Conservation (phyloP, 2,329 filamentous ascomycete genomes). For the Fragosphaeria purpurea region DNA sequence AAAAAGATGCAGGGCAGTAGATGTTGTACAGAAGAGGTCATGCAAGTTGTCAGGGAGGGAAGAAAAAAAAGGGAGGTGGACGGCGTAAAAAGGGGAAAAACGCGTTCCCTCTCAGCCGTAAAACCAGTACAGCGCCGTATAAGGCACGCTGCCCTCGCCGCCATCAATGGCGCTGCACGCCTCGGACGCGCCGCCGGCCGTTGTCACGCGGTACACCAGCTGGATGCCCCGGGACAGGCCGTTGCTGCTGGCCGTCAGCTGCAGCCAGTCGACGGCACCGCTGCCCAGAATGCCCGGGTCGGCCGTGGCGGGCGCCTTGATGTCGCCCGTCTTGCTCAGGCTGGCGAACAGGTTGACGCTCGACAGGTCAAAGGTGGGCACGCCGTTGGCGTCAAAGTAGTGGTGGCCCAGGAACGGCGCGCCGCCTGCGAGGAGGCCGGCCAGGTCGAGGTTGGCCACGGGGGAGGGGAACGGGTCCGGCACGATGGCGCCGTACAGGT, state of each 20-base stretch:
- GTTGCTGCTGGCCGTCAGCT: constrained; percentile 26
- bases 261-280: constrained; percentile 46
- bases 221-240: constrained; percentile 24
- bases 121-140: constrained; percentile 51
- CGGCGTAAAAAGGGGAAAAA: neutral
- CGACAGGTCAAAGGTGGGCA: constrained; percentile 51
- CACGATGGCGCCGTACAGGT: constrained; percentile 31
- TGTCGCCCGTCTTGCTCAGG: constrained; percentile 36
- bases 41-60: neutral
- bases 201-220: constrained; percentile 44
- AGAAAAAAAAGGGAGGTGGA: neutral
- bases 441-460: constrained; percentile 26
- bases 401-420: constrained; percentile 50
- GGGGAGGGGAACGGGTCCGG: constrained; percentile 32
- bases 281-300: constrained; percentile 36
- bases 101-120: constrained; percentile 25
- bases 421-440: constrained; percentile 16
- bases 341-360: constrained; percentile 30
- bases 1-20: neutral
- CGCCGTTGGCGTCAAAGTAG: constrained; percentile 47
- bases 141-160: constrained; percentile 41
- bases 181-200: constrained; percentile 38
- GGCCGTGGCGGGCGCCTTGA: constrained; percentile 41
- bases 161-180: constrained; percentile 29
- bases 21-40: neutral